phyloP scores from a whole-genome alignment of 805 yeast genomes.

The Sugiyamaella chiloensis region DNA sequence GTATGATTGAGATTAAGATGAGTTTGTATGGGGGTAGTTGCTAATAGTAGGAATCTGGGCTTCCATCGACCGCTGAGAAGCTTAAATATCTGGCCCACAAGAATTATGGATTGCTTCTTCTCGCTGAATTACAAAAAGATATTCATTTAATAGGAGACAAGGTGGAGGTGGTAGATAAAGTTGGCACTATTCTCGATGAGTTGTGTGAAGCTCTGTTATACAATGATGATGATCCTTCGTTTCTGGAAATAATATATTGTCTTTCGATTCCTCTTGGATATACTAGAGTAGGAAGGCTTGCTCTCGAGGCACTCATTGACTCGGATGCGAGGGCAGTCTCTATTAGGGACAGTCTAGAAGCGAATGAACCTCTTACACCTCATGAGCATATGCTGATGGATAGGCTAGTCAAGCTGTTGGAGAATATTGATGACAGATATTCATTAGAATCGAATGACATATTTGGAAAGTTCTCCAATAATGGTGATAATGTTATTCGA shows the following conservation, averaged over 20 bases:
- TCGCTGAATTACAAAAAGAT: conserved; percentile 38
- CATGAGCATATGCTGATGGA: conserved; percentile 14
- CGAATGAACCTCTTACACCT: conserved; percentile 18
- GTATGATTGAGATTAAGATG: conserved; percentile 11
- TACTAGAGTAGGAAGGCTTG: conserved; percentile 23
- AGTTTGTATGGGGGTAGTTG: no score
- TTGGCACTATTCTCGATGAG: conserved; percentile 54
- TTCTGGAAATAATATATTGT: conserved; percentile 21
- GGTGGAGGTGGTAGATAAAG: conserved; percentile 29
- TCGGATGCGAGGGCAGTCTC: conserved; percentile 18
- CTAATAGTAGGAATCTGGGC: conserved; percentile 28
- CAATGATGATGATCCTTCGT: conserved; percentile 25
- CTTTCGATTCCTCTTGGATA: conserved; percentile 22
- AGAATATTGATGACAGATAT: conserved; percentile 16
- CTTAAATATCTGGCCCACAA: conserved; percentile 75
- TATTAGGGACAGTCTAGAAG: conserved; percentile 15
- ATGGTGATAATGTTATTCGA: not conserved
- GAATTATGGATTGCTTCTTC: conserved; percentile 73
- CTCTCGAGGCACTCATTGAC: conserved; percentile 23
- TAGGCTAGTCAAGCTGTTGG: conserved; percentile 11
- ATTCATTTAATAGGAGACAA: conserved; percentile 28
- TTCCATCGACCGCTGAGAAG: conserved; percentile 68
- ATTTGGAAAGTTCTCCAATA: not conserved
- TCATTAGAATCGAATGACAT: conserved; percentile 2
- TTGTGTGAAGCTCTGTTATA: conserved; percentile 52